phyloP scores from a whole-genome alignment of 2,329 filamentous ascomycete species.

The Escovopsis sp. region DNA sequence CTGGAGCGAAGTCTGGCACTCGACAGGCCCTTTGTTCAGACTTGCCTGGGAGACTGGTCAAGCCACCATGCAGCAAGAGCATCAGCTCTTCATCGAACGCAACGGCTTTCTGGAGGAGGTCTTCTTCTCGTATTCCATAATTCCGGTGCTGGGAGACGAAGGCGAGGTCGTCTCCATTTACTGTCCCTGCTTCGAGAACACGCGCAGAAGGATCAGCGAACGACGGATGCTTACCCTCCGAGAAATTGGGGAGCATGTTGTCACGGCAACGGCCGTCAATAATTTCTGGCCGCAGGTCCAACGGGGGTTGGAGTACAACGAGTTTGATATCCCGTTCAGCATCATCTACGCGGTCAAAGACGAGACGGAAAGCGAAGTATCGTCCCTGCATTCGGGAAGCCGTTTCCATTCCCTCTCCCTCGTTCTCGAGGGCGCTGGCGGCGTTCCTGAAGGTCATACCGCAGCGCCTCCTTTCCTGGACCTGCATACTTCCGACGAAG shows the following conservation, averaged over 20 bases:
- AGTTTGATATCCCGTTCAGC: conserved; percentile 61
- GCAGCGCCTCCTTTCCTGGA: conserved; percentile 50
- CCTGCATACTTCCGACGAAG: conserved; percentile 51
- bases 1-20: conserved; percentile 63
- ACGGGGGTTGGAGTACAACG: conserved; percentile 56
- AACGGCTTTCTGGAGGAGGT: conserved; percentile 62
- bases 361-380: conserved; percentile 55
- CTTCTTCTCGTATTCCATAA: conserved; percentile 72
- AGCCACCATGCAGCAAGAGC: conserved; percentile 74
- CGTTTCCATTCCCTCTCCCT: conserved; percentile 47
- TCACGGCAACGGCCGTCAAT: conserved; percentile 55
- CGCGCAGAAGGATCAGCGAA: conserved; percentile 62
- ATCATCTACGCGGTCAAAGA: conserved; percentile 64
- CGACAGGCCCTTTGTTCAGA: conserved; percentile 52
- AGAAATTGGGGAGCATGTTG: conserved; percentile 63
- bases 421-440: conserved; percentile 57
- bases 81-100: conserved; percentile 57
- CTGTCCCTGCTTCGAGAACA: conserved; percentile 73
- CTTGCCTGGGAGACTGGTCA: conserved; percentile 56
- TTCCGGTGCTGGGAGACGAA: conserved; percentile 60
- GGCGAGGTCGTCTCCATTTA: conserved; percentile 64
- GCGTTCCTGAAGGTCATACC: conserved; percentile 49
- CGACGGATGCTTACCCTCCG: conserved; percentile 65
- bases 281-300: conserved; percentile 61
- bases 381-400: conserved; percentile 56